These are phyloP conservation scores for Botrytis squamosa DNA, from an alignment of 2,329 filamentous ascomycete genomes.

Conservation along the genomic window DNA sequence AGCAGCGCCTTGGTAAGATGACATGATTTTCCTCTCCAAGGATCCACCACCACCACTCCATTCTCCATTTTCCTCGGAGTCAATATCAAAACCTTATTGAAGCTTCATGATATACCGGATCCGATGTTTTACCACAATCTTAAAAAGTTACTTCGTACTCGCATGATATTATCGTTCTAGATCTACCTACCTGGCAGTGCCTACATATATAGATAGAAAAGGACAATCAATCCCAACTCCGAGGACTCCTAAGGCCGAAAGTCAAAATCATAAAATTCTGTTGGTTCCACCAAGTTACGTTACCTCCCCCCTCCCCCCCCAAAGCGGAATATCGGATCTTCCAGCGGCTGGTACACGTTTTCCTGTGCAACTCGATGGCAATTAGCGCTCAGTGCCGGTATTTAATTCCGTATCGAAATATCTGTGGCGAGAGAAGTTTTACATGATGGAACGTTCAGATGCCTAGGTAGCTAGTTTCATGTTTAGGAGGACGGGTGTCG, in stretches of 20 bases:
- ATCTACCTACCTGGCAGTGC: background rate
- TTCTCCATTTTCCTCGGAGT: background rate
- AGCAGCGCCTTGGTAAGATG: background rate
- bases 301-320: no score
- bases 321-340: slow-evolving; percentile 12
- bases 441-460: background rate
- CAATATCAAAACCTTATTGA: background rate
- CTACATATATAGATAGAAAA: background rate
- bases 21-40: background rate
- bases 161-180: background rate
- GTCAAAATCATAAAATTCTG: background rate
- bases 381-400: background rate
- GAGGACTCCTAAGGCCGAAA: background rate
- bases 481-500: background rate
- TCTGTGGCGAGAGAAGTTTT: background rate
- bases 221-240: background rate
- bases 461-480: background rate
- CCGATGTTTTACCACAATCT: background rate
- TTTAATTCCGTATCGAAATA: no score
- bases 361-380: background rate
- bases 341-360: background rate
- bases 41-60: background rate
- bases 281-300: background rate
- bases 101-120: background rate
- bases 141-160: background rate